A percentile compares a stretch with the other conserved stretches of the same genome.
Conservation (phyloP, 306 rosid species). For the Purshia tridentata region DNA sequence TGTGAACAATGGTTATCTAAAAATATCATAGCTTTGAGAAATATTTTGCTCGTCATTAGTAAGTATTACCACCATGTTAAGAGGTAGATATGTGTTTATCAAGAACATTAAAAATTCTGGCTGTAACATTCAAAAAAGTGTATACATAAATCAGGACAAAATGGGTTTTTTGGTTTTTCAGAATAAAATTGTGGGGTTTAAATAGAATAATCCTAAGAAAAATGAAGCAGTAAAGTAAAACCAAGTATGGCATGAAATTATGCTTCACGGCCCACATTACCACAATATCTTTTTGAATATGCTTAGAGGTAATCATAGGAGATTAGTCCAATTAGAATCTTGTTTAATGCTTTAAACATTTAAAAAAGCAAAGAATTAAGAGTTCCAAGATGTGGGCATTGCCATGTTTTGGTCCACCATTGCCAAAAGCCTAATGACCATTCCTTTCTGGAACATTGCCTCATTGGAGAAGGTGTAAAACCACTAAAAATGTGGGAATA, state of each 20-base stretch:
- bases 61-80: too few relatives aligned
- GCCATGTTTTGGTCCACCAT: constrained; percentile 29
- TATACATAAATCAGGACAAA: too few relatives aligned
- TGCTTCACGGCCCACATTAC: background rate
- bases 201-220: too few relatives aligned
- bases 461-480: constrained; percentile 24
- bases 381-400: constrained; percentile 41
- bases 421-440: constrained; percentile 31
- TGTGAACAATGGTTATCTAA: too few relatives aligned
- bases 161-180: too few relatives aligned
- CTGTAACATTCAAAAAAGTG: too few relatives aligned
- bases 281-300: constrained; percentile 10
- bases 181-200: too few relatives aligned
- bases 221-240: background rate
- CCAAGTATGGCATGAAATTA: constrained; percentile 8
- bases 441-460: constrained; percentile 21
- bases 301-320: constrained; percentile 30
- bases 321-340: constrained; percentile 32
- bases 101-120: too few relatives aligned
- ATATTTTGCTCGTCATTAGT: too few relatives aligned
- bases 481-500: background rate
- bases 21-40: too few relatives aligned
- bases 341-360: constrained; percentile 19
- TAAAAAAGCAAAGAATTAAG: constrained; percentile 20
- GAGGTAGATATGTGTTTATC: too few relatives aligned